phyloP scores from a whole-genome alignment of 495 filamentous ascomycete species.

The Aspergillus campestris region DNA sequence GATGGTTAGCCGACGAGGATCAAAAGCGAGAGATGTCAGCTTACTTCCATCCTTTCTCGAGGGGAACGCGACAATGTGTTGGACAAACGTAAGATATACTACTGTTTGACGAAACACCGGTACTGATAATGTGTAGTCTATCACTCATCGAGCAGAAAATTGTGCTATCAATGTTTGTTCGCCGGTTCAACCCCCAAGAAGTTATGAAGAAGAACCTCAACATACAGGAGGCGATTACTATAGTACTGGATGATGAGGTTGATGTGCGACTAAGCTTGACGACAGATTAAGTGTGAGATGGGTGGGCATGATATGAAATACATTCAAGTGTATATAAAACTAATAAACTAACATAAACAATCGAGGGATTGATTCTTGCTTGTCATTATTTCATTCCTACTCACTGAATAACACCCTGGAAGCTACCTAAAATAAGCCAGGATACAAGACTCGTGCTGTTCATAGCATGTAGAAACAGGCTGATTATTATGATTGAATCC shows the following conservation, averaged over 20 bases:
- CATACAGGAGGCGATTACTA: background rate
- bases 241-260: background rate
- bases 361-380: too few species aligned
- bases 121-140: background rate
- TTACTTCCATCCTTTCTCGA: conserved; percentile 2
- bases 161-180: conserved; percentile 1
- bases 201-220: background rate
- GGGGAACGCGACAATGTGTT: conserved; percentile 1
- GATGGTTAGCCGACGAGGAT: conserved; percentile 1
- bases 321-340: too few species aligned
- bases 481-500: too few species aligned
- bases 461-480: too few species aligned
- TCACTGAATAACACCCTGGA: too few species aligned
- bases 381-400: too few species aligned
- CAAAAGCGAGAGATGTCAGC: background rate
- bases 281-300: too few species aligned
- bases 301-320: too few species aligned
- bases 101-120: background rate
- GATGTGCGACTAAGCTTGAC: background rate
- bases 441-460: too few species aligned
- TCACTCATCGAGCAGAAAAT: conserved; percentile 5
- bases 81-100: conserved; percentile 1
- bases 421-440: too few species aligned
- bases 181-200: conserved; percentile 1
- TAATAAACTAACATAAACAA: too few species aligned